These are phyloP conservation scores for Colletotrichum falcatum DNA, from an alignment of 2,329 filamentous ascomycete genomes.

Conservation along the genomic window DNA sequence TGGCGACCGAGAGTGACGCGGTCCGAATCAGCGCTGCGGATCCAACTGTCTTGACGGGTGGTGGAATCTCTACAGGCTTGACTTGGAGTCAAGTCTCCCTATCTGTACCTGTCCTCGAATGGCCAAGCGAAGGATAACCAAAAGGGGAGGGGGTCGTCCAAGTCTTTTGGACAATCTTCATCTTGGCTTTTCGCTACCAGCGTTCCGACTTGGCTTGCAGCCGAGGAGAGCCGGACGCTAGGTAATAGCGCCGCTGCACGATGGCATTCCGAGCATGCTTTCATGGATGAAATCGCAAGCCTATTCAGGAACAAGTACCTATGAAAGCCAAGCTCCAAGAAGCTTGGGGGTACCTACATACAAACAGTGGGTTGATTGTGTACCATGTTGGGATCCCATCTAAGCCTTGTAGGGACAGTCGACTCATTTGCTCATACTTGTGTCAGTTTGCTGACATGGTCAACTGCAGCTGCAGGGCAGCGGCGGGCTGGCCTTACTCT, in stretches of 20 bases:
- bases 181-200: conserved; percentile 21
- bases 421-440: neutral
- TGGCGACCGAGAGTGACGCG: neutral
- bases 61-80: neutral
- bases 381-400: neutral
- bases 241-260: neutral
- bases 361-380: neutral
- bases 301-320: neutral
- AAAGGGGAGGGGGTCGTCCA: neutral
- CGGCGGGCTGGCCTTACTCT: neutral
- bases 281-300: neutral
- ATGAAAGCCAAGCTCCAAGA: neutral
- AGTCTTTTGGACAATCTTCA: neutral
- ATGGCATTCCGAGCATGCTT: neutral
- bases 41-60: neutral
- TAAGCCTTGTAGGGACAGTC: neutral
- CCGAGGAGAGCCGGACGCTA: neutral
- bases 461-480: neutral
- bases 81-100: neutral
- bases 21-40: neutral
- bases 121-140: neutral
- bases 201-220: conserved; percentile 27
- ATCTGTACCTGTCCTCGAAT: neutral
- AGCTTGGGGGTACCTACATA: neutral
- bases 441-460: neutral